phyloP scores from a whole-genome alignment of 805 yeast species.

The Saccharomyces kudriavzevii region DNA sequence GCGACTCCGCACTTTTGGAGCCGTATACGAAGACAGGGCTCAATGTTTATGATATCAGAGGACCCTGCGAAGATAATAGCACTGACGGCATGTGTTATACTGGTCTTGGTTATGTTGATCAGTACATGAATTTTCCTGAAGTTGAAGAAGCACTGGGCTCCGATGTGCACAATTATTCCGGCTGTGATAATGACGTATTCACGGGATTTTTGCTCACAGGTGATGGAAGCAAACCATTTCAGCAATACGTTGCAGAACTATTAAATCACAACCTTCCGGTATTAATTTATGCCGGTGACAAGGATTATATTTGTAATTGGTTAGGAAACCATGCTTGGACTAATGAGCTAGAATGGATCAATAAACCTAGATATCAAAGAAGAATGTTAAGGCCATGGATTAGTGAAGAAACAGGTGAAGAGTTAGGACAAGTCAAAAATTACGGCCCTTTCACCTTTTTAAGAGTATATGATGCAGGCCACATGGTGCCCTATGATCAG shows the following conservation, averaged over 20 bases:
- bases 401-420: conserved; percentile 30
- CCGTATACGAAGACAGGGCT: conserved; percentile 72
- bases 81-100: conserved; percentile 60
- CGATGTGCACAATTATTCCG: conserved; percentile 62
- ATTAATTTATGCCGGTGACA: conserved; percentile 87
- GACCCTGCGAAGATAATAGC: conserved; percentile 61
- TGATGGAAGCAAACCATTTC: conserved; percentile 82
- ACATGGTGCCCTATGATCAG: conserved; percentile 87
- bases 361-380: conserved; percentile 39
- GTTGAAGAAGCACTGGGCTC: conserved; percentile 78
- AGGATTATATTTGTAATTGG: conserved; percentile 91
- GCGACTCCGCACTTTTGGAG: conserved; percentile 59
- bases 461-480: conserved; percentile 77
- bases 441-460: conserved; percentile 64
- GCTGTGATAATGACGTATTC: conserved; percentile 63
- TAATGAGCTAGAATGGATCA: conserved; percentile 57
- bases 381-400: conserved; percentile 38
- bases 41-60: conserved; percentile 82
- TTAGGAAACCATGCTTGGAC: conserved; percentile 84
- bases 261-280: conserved; percentile 69
- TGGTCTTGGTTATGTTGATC: conserved; percentile 59
- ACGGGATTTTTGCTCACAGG: conserved; percentile 67
- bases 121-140: conserved; percentile 61
- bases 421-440: conserved; percentile 70
- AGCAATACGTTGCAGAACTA: conserved; percentile 58